Conservation (phyloP, 176 grass and related monocot genomes). For the Aegilops bicornis region DNA sequence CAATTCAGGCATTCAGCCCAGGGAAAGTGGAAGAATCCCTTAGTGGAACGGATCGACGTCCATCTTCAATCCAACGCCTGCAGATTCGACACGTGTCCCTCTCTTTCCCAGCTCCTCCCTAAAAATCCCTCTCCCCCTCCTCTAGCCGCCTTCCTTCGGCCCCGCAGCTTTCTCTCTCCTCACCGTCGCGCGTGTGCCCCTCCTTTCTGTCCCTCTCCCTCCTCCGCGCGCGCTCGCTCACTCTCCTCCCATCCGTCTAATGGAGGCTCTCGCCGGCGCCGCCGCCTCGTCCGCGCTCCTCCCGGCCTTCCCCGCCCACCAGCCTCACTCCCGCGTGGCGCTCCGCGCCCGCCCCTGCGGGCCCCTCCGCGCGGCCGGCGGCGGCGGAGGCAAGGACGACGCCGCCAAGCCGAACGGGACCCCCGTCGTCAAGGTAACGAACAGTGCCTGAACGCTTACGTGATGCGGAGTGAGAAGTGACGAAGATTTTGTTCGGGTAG, state of each 20-base stretch:
- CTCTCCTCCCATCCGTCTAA: neutral
- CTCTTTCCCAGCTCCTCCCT: neutral
- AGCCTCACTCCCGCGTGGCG: slow-evolving; percentile 17
- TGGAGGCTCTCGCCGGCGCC: slow-evolving; percentile 45
- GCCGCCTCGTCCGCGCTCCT: slow-evolving; percentile 23
- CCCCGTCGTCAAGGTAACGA: slow-evolving; percentile 42
- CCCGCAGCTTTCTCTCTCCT: neutral
- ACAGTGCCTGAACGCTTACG: neutral
- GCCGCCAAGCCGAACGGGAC: slow-evolving; percentile 26
- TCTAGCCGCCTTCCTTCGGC: slow-evolving; percentile 46
- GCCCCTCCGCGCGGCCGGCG: slow-evolving; percentile 25
- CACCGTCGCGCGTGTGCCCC: neutral
- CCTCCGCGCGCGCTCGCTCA: neutral
- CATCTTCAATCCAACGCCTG: slow-evolving; percentile 20
- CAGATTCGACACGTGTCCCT: neutral
- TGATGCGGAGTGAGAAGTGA: neutral
- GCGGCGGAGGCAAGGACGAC: slow-evolving; percentile 40
- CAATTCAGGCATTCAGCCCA: too few species aligned
- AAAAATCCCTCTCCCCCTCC: slow-evolving; percentile 26
- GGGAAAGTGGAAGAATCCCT: neutral
- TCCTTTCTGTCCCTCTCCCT: neutral
- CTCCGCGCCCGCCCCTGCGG: slow-evolving; percentile 17
- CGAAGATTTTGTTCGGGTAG: neutral
- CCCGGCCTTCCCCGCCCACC: neutral
- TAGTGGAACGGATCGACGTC: neutral